phyloP scores from a whole-genome alignment of 345 rosid species.

The Arabidopsis suecica region DNA sequence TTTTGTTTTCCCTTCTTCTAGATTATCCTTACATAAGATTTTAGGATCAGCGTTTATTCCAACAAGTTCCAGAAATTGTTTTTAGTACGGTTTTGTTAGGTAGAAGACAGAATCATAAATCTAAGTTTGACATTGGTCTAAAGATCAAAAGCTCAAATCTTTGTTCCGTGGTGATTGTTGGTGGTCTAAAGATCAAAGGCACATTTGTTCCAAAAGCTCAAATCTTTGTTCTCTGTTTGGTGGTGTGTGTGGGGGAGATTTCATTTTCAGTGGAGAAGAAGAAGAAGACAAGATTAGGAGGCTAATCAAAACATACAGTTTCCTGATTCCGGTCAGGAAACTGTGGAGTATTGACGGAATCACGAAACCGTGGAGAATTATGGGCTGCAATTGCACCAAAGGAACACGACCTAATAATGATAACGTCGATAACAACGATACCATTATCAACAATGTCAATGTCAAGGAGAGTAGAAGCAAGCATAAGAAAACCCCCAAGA shows the following conservation, averaged over 20 bases:
- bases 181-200: background rate
- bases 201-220: slow-evolving; percentile 22
- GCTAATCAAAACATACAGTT: slow-evolving; percentile 35
- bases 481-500: slow-evolving; percentile 47
- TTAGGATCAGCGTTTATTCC: background rate
- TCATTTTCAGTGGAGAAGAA: background rate
- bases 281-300: slow-evolving; percentile 19
- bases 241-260: background rate
- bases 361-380: slow-evolving; percentile 43
- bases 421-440: slow-evolving; percentile 17
- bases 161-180: background rate
- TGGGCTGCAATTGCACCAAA: slow-evolving; percentile 95
- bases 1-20: background rate
- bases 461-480: slow-evolving; percentile 46
- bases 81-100: background rate
- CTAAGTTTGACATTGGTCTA: no score
- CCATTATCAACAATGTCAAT: slow-evolving; percentile 36
- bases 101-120: background rate
- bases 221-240: slow-evolving; percentile 22
- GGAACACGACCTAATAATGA: slow-evolving; percentile 53
- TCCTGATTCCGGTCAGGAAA: slow-evolving; percentile 42
- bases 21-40: background rate
- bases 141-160: background rate
- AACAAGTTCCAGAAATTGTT: background rate
- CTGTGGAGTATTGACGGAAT: slow-evolving; percentile 35